phyloP scores from a whole-genome alignment of 2,329 filamentous ascomycete genomes.

The Aureobasidium sp. region DNA sequence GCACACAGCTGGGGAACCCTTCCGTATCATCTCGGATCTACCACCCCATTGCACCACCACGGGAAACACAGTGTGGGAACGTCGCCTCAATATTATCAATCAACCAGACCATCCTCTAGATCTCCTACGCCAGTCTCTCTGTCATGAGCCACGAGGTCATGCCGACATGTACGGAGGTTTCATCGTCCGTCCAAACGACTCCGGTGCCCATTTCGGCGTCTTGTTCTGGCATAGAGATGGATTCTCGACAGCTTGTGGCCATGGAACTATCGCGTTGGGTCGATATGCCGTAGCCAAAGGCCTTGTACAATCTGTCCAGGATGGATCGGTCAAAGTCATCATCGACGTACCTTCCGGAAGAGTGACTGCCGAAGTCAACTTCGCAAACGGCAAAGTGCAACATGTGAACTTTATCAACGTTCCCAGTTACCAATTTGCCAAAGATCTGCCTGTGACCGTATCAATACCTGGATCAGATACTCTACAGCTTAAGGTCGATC shows the following conservation, averaged over 20 bases:
- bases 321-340: slow-evolving; percentile 7
- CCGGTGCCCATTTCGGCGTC: slow-evolving; percentile 39
- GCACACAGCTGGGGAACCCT: slow-evolving; percentile 44
- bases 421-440: slow-evolving; percentile 7
- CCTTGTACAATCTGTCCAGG: background rate
- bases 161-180: slow-evolving; percentile 46
- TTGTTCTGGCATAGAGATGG: slow-evolving; percentile 42
- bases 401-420: slow-evolving; percentile 15
- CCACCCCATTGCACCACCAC: slow-evolving; percentile 31
- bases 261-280: slow-evolving; percentile 43
- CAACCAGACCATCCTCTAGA: slow-evolving; percentile 16
- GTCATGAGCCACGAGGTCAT: slow-evolving; percentile 43
- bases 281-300: slow-evolving; percentile 28
- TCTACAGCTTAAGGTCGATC: background rate
- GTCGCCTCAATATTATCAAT: slow-evolving; percentile 28
- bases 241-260: slow-evolving; percentile 44
- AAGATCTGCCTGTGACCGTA: background rate
- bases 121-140: slow-evolving; percentile 31
- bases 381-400: background rate
- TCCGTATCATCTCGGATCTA: slow-evolving; percentile 33
- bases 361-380: slow-evolving; percentile 5
- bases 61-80: slow-evolving; percentile 31
- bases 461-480: background rate
- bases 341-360: slow-evolving; percentile 14
- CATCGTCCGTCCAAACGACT: slow-evolving; percentile 34